Evolutionary conservation across 768 basidiomycete genomes (phyloP), one percentile per base, ranked within the genome.

Genomic region (Suillus sp.): DNA sequence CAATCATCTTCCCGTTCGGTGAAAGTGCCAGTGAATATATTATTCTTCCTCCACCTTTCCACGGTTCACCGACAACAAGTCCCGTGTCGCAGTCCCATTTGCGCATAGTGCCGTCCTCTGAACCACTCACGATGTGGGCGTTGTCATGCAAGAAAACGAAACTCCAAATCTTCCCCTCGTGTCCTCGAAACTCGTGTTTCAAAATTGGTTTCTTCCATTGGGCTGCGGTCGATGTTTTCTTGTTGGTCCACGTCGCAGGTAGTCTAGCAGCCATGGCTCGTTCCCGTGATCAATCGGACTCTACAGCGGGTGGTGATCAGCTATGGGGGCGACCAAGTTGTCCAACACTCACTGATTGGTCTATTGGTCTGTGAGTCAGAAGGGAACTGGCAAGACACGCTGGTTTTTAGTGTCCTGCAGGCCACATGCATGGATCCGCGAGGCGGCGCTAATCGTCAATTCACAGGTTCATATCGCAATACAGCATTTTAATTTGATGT

Each of bases 401-500:
- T 1, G 35, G 11, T 8, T 14, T 54, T 14, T 35, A 35, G n/a
- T 54, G 5, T 22, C 48, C 7, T 1, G 48, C 3, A n/a, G 5
- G 11, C 2, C 0, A 8, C 2, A 34, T 2, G 34, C 34, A 8
- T 14, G 11, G 2, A n/a, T 35, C 22, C n/a, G 7, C 1, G 2
- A 54, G 34, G 53, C 11, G 53, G 53, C n/a, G 13, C 34, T 14
- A 54, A 54, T 54, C 20, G 11, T n/a, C 16, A 5, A 32, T 22
- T n/a, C 53, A 25, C 25, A 27, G 14, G 25, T 50, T 27, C 14
- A 16, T 18, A 4, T 9, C 25, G 8, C 27, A 27, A 50, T 27
- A 50, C 48, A 27, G 14, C 48, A 27, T 27, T 27, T 27, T 13
- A n/a, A n/a, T n/a, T n/a, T n/a, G n/a, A 18, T 27, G 0, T 50